Percentiles rank a stretch among this genome's conserved stretches.
Evolutionary conservation across 495 filamentous ascomycete genomes (phyloP).

Genomic region (Xylaria venustula): DNA sequence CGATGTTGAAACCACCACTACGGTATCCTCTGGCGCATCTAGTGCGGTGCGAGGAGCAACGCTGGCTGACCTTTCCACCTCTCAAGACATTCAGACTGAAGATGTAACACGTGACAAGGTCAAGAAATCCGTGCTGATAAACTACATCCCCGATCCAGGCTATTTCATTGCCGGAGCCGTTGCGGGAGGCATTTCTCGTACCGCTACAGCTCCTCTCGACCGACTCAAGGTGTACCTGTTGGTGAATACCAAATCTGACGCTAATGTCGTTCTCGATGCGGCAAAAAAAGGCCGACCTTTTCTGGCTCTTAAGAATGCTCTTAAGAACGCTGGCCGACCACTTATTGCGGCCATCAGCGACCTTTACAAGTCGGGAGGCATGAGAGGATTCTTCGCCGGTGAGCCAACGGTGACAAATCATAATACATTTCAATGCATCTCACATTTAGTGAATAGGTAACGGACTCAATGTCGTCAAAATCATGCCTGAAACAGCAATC

Average conservation of each 20-base stretch:
- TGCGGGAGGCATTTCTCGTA: constrained; percentile 87
- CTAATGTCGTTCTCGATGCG: constrained; percentile 58
- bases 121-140: constrained; percentile 50
- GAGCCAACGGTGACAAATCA: constrained; percentile 27
- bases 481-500: constrained; percentile 97
- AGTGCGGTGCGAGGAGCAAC: constrained; percentile 22
- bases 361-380: constrained; percentile 83
- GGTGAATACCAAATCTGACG: constrained; percentile 70
- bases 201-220: constrained; percentile 92
- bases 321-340: constrained; percentile 64
- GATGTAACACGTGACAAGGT: constrained; percentile 25
- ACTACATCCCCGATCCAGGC: constrained; percentile 68
- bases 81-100: constrained; percentile 29
- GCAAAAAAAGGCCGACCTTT: constrained; percentile 70
- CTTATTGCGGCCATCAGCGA: constrained; percentile 69
- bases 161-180: constrained; percentile 96
- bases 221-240: constrained; percentile 97
- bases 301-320: constrained; percentile 64
- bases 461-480: constrained; percentile 93
- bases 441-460: constrained; percentile 63
- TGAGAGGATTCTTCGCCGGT: constrained; percentile 94
- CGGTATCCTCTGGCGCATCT: constrained; percentile 16
- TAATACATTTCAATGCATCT: not conserved
- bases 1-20: constrained; percentile 2
- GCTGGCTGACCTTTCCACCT: constrained; percentile 25